These are phyloP conservation scores for Teratosphaeriaceae sp. DNA, from an alignment of 2,329 filamentous ascomycete genomes.

Conservation along the genomic window DNA sequence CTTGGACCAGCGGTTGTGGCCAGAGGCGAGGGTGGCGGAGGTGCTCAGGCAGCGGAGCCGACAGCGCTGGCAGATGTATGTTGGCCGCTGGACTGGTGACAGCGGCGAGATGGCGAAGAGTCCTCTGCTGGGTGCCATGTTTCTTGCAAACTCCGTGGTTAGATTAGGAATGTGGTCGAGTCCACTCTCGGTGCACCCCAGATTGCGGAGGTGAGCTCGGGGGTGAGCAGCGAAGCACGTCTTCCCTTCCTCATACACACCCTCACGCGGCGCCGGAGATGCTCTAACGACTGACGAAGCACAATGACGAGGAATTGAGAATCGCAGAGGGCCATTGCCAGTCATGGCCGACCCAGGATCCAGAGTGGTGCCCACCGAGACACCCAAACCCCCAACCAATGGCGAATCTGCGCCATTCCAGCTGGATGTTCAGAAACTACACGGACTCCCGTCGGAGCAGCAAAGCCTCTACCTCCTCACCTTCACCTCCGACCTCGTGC, in stretches of 20 bases:
- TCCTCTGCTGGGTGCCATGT: constrained; percentile 29
- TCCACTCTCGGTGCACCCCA: no score
- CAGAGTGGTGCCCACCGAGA: constrained; percentile 2
- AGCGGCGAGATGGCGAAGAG: constrained; percentile 12
- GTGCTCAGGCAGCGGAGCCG: constrained; percentile 16
- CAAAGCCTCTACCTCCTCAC: constrained; percentile 91
- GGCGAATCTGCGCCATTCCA: constrained; percentile 35
- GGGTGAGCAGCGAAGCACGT: no score
- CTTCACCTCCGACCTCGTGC: constrained; percentile 75
- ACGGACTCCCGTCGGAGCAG: constrained; percentile 84
- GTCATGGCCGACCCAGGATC: constrained; percentile 9
- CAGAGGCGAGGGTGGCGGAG: constrained; percentile 39
- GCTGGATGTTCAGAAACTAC: constrained; percentile 84
- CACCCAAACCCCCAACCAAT: constrained; percentile 11
- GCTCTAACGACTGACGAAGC: no score
- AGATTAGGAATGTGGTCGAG: neutral
- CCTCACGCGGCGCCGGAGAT: no score
- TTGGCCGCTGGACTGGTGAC: neutral
- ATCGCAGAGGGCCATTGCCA: constrained; percentile 1
- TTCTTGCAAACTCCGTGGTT: neutral
- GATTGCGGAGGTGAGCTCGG: constrained; percentile 5
- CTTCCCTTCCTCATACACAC: no score
- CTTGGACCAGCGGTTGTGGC: constrained; percentile 92
- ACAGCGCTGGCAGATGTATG: constrained; percentile 12
- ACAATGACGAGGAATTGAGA: no score